A percentile compares a stretch with the other conserved stretches of the same genome.
phyloP scores from a whole-genome alignment of 2,329 filamentous ascomycete genomes.

The Penicillium capsulatum region DNA sequence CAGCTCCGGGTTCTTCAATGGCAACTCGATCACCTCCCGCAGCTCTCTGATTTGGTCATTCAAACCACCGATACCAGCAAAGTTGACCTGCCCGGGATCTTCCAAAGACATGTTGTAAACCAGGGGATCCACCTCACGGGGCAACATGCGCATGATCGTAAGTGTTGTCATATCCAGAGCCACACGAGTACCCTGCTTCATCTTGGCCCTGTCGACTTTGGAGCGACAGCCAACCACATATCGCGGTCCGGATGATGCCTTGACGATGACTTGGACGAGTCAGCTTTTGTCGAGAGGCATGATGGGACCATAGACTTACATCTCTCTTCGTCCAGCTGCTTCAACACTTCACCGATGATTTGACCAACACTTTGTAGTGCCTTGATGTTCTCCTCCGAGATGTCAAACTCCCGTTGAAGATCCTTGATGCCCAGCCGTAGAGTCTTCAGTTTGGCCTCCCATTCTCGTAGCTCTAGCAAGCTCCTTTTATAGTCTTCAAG shows the following conservation, averaged over 20 bases:
- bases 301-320: conserved; percentile 58
- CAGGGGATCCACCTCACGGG: conserved; percentile 93
- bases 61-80: conserved; percentile 92
- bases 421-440: conserved; percentile 94
- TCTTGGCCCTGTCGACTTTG: conserved; percentile 93
- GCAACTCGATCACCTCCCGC: conserved; percentile 94
- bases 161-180: conserved; percentile 99
- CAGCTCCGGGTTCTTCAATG: conserved; percentile 96
- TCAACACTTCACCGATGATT: conserved; percentile 98
- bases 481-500: conserved; percentile 74
- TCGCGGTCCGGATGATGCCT: conserved; percentile 92
- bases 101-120: conserved; percentile 99
- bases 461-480: conserved; percentile 92
- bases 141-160: conserved; percentile 99
- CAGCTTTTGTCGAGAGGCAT: not conserved
- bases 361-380: conserved; percentile 97
- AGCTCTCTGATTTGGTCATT: conserved; percentile 98
- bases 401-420: conserved; percentile 88
- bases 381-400: conserved; percentile 99
- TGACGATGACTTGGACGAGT: conserved; percentile 75
- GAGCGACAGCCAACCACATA: conserved; percentile 98
- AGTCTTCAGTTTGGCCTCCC: conserved; percentile 95
- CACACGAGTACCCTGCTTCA: conserved; percentile 97
- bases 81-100: conserved; percentile 95
- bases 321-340: conserved; percentile 97